These are phyloP conservation scores for Neonectria coccinea DNA, from an alignment of 2,329 filamentous ascomycete species.

Conservation along the genomic window DNA sequence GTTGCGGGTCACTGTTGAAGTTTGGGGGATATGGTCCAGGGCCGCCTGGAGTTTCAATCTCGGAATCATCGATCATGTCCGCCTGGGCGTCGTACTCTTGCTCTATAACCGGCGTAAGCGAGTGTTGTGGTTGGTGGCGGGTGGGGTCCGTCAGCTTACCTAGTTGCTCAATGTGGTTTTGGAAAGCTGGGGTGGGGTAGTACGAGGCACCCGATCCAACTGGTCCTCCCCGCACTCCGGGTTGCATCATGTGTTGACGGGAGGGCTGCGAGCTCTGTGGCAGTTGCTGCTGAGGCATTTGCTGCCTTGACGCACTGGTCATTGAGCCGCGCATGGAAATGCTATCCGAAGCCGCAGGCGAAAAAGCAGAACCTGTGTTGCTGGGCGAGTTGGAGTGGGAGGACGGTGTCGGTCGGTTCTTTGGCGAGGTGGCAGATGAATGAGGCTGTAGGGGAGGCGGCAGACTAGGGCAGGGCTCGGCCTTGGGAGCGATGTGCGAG, in stretches of 20 bases:
- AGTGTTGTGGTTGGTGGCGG: conserved; percentile 67
- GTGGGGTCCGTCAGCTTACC: conserved; percentile 75
- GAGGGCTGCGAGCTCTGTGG: conserved; percentile 39
- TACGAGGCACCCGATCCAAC: conserved; percentile 65
- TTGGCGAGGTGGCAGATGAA: conserved; percentile 72
- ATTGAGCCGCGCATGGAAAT: conserved; percentile 58
- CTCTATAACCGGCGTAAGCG: conserved; percentile 80
- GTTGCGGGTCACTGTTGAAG: conserved; percentile 61
- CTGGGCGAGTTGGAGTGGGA: conserved; percentile 75
- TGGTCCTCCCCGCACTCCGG: conserved; percentile 51
- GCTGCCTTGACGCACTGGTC: conserved; percentile 48
- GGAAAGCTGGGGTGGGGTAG: conserved; percentile 85
- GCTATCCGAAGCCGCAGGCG: conserved; percentile 60
- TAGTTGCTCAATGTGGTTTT: conserved; percentile 94
- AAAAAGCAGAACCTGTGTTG: conserved; percentile 59
- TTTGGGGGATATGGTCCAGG: conserved; percentile 73
- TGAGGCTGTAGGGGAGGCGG: conserved; percentile 60
- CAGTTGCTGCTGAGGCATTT: conserved; percentile 47
- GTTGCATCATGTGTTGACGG: conserved; percentile 53
- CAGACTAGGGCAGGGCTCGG: conserved; percentile 66
- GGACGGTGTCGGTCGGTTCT: conserved; percentile 83
- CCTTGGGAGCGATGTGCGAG: conserved; percentile 80
- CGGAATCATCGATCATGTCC: conserved; percentile 88
- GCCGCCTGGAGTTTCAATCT: conserved; percentile 74
- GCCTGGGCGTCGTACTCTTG: conserved; percentile 95